Evolutionary conservation across 140 eudicot species (phyloP).

Genomic region (Bidens hawaiensis): DNA sequence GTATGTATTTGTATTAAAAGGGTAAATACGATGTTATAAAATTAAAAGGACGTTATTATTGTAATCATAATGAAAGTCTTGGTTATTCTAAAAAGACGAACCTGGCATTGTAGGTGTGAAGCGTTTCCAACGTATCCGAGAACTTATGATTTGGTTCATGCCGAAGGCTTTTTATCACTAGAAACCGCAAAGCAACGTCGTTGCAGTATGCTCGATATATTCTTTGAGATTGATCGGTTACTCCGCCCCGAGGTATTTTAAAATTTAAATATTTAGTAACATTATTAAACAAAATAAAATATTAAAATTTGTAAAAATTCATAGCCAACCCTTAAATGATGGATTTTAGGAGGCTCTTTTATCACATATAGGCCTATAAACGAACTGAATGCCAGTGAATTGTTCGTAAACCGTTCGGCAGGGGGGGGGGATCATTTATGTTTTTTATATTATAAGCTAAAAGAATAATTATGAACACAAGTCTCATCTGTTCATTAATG

Average conservation of each 20-base stretch:
- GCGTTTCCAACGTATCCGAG: conserved; percentile 97
- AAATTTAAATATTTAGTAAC: too few relatives aligned
- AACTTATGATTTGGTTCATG: conserved; percentile 96
- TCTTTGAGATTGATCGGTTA: conserved; percentile 82
- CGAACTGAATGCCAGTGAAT: too few relatives aligned
- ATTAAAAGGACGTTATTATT: background rate
- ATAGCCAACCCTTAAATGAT: too few relatives aligned
- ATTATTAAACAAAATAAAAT: too few relatives aligned
- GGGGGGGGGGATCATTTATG: too few relatives aligned
- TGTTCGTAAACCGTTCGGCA: too few relatives aligned
- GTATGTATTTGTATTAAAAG: conserved; percentile 31
- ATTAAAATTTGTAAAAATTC: too few relatives aligned
- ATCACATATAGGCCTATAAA: too few relatives aligned
- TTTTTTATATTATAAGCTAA: too few relatives aligned
- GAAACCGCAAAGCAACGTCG: conserved; percentile 62
- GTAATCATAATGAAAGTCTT: background rate
- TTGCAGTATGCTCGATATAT: conserved; percentile 69
- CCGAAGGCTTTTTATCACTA: conserved; percentile 84
- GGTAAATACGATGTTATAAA: background rate
- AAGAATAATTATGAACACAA: too few relatives aligned
- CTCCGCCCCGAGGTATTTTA: conserved; percentile 96
- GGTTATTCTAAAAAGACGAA: background rate
- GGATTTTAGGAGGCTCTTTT: too few relatives aligned
- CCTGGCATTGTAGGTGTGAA: conserved; percentile 63
- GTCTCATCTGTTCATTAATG: too few relatives aligned